phyloP scores from a whole-genome alignment of 2,329 filamentous ascomycete species.

The Emmonsiellopsis sp. region DNA sequence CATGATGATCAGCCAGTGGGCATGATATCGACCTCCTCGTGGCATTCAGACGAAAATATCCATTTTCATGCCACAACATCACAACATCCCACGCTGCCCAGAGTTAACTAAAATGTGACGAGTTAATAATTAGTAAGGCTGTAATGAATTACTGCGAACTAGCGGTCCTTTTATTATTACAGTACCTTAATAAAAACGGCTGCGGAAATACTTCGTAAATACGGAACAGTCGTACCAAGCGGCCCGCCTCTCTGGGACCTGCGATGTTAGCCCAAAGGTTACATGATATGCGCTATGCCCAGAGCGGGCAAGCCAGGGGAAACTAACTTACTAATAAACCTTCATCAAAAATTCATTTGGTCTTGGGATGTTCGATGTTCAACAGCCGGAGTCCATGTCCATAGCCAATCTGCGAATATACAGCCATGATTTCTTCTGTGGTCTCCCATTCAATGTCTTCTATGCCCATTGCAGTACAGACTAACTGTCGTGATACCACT shows the following conservation, averaged over 20 bases:
- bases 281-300: not conserved
- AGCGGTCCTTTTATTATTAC: too few relatives aligned
- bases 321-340: not conserved
- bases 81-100: too few relatives aligned
- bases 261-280: not conserved
- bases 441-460: not conserved
- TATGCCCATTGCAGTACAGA: not conserved
- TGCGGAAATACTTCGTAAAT: not conserved
- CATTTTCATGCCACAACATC: too few relatives aligned
- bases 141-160: too few relatives aligned
- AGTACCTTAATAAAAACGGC: too few relatives aligned
- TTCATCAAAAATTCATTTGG: not conserved
- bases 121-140: too few relatives aligned
- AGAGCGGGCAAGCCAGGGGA: not conserved
- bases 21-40: too few relatives aligned
- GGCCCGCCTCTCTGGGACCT: constrained; percentile 1
- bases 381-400: not conserved
- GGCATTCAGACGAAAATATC: too few relatives aligned
- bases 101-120: too few relatives aligned
- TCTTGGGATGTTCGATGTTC: not conserved
- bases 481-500: not conserved
- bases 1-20: too few relatives aligned
- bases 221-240: not conserved
- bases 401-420: not conserved
- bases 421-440: not conserved